These are phyloP conservation scores for Dioscorea alata DNA, from an alignment of 106 monocot species.

Conservation along the genomic window DNA sequence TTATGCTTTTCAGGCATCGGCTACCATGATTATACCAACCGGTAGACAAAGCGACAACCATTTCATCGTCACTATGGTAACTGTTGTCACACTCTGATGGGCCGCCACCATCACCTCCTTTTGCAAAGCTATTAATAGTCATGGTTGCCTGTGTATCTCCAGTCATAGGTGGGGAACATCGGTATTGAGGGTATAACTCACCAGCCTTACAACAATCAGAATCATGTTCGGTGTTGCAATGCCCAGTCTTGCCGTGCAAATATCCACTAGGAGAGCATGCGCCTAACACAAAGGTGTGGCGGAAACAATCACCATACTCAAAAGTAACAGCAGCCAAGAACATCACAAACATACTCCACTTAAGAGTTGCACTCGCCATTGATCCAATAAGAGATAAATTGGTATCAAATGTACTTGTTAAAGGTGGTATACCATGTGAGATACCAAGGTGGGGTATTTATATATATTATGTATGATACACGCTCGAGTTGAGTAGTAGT, in stretches of 20 bases:
- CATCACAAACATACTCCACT: too few species aligned
- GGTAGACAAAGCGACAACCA: conserved; percentile 12
- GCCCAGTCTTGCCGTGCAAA: neutral
- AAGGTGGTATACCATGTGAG: too few species aligned
- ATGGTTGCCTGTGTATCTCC: neutral
- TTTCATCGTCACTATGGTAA: conserved; percentile 17
- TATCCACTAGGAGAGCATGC: neutral
- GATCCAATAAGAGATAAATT: too few species aligned
- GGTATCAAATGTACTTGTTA: too few species aligned
- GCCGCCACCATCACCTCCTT: conserved; percentile 18
- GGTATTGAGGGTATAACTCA: conserved; percentile 10
- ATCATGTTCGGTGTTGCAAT: neutral
- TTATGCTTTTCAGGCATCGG: neutral
- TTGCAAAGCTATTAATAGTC: conserved; percentile 6
- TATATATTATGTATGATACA: too few species aligned
- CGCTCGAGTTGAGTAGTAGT: too few species aligned
- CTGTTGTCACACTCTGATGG: conserved; percentile 18
- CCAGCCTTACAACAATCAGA: conserved; percentile 17
- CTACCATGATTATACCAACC: conserved; percentile 10
- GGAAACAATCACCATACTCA: too few species aligned
- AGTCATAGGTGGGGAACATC: conserved; percentile 12
- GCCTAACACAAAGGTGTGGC: too few species aligned
- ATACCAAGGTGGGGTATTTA: too few species aligned
- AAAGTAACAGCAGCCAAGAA: too few species aligned
- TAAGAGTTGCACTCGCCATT: too few species aligned